phyloP scores from a whole-genome alignment of 148 eudicot genomes.

The Camellia lanceoleosa region DNA sequence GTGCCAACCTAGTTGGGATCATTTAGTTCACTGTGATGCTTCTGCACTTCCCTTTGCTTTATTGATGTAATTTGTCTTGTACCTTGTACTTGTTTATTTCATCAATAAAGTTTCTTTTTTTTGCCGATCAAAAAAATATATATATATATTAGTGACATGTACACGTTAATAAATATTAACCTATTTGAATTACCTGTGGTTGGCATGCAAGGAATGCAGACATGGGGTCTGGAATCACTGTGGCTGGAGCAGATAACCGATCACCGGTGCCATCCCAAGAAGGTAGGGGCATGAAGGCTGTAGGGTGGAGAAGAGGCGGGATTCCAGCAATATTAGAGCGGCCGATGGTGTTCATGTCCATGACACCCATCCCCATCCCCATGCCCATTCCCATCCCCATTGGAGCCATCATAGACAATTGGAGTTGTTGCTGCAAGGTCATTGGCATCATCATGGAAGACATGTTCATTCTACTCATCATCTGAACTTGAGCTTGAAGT shows the following conservation, averaged over 20 bases:
- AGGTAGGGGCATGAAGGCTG: slow-evolving; percentile 39
- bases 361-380: slow-evolving; percentile 42
- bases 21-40: too few species aligned
- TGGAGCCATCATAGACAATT: slow-evolving; percentile 73
- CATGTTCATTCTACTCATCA: slow-evolving; percentile 62
- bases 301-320: slow-evolving; percentile 30
- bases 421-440: slow-evolving; percentile 70
- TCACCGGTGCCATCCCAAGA: slow-evolving; percentile 48
- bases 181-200: slow-evolving; percentile 35
- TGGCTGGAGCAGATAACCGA: slow-evolving; percentile 15
- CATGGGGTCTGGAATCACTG: slow-evolving; percentile 44
- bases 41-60: too few species aligned
- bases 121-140: too few species aligned
- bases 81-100: too few species aligned
- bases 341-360: slow-evolving; percentile 45
- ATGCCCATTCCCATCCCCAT: slow-evolving; percentile 51
- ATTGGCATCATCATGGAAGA: slow-evolving; percentile 70
- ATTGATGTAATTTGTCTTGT: too few species aligned
- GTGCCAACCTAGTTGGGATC: too few species aligned
- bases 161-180: too few species aligned
- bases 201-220: slow-evolving; percentile 57
- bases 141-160: too few species aligned
- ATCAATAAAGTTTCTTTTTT: too few species aligned
- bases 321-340: slow-evolving; percentile 38
- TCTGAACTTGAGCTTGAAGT: slow-evolving; percentile 67